These are phyloP conservation scores for Diplodia scrobiculata DNA, from an alignment of 2,329 filamentous ascomycete species.

Conservation along the genomic window DNA sequence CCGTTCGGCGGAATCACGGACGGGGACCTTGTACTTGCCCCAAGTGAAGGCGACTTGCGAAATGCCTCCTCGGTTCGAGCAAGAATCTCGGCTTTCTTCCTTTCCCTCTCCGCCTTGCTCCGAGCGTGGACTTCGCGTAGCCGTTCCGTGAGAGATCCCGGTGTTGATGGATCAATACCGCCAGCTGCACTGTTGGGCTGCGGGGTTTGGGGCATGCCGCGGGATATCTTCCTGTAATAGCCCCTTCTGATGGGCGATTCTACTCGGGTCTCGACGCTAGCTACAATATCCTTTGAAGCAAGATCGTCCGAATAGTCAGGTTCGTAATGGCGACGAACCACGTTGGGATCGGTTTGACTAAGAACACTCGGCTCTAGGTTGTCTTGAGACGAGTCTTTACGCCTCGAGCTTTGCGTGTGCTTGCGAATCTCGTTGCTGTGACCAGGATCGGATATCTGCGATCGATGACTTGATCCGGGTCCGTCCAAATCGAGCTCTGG, in stretches of 20 bases:
- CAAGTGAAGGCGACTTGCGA: not conserved
- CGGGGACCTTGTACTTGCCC: constrained; percentile 10
- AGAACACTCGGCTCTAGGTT: constrained; percentile 3
- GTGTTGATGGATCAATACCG: not conserved
- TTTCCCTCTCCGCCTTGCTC: constrained; percentile 2
- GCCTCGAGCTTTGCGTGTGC: not conserved
- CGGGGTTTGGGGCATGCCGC: constrained; percentile 13
- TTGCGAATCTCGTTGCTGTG: not conserved
- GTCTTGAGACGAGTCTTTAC: constrained; percentile 13
- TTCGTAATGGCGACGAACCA: not conserved
- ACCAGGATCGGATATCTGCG: not conserved
- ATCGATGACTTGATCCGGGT: not conserved
- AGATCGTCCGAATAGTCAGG: not conserved
- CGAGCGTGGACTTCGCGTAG: constrained; percentile 3
- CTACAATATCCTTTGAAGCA: not conserved
- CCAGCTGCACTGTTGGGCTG: not conserved
- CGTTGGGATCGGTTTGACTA: constrained; percentile 3
- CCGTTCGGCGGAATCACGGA: constrained; percentile 11
- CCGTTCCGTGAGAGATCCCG: constrained; percentile 7
- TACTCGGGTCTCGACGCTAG: not conserved
- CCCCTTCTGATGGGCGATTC: not conserved
- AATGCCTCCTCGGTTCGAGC: not conserved
- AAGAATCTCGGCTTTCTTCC: not conserved
- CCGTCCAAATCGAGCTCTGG: not conserved
- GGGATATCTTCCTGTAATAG: not conserved